phyloP scores from a whole-genome alignment of 345 rosid genomes.

The Bretschneidera sinensis region DNA sequence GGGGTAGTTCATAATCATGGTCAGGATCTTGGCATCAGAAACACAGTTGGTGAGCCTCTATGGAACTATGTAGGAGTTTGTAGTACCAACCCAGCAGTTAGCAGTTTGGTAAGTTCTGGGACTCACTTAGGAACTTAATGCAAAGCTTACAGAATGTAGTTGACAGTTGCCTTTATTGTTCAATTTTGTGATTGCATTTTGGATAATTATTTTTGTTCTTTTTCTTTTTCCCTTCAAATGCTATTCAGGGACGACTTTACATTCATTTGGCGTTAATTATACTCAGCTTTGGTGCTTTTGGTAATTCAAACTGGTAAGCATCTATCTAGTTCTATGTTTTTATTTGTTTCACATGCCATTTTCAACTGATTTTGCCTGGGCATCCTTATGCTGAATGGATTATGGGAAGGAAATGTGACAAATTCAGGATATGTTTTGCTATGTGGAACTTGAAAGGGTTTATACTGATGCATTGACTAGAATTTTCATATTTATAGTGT shows the following conservation, averaged over 20 bases:
- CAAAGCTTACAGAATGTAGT: background rate
- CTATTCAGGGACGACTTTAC: background rate
- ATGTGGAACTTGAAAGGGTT: too few species aligned
- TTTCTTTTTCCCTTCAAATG: background rate
- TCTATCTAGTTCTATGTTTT: too few species aligned
- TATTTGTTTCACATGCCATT: background rate
- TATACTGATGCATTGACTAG: too few species aligned
- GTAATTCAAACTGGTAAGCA: background rate
- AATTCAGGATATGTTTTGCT: too few species aligned
- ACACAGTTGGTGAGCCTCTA: background rate
- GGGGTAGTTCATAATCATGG: background rate
- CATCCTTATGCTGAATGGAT: background rate
- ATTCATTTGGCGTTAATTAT: background rate
- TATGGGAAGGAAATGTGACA: background rate
- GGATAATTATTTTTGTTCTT: background rate
- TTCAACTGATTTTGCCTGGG: background rate
- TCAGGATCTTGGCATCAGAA: conserved; percentile 4
- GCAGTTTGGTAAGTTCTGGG: background rate
- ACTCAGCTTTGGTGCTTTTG: background rate
- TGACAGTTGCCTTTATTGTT: background rate
- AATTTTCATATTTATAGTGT: too few species aligned
- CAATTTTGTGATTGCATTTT: background rate
- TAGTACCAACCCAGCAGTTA: background rate
- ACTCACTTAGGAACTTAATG: background rate
- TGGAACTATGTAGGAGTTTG: background rate